These are phyloP conservation scores for Taphrina pruni DNA, from an alignment of 1,139 yeast genomes.

Conservation along the genomic window DNA sequence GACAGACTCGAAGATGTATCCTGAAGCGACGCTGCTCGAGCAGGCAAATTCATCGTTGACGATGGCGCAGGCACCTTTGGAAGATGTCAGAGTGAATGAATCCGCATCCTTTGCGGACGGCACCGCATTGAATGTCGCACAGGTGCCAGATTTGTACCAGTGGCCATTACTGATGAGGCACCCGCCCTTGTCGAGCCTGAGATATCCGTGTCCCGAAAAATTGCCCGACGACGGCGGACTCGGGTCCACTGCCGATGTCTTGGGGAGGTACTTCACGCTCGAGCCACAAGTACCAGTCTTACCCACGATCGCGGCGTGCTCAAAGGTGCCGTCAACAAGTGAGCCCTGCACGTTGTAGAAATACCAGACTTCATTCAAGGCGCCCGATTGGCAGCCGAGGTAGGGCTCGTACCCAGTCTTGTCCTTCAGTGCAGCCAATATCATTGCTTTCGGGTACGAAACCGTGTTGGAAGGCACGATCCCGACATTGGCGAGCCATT, in stretches of 20 bases:
- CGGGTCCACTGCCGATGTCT: conserved; percentile 50
- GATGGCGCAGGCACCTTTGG: conserved; percentile 10
- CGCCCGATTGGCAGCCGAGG: conserved; percentile 73
- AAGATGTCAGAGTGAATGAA: conserved; percentile 11
- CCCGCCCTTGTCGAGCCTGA: conserved; percentile 67
- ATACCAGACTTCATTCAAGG: conserved; percentile 88
- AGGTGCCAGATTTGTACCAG: conserved; percentile 83
- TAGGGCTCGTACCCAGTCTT: conserved; percentile 67
- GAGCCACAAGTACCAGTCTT: conserved; percentile 67
- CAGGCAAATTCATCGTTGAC: not conserved
- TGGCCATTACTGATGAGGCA: conserved; percentile 84
- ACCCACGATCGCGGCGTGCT: conserved; percentile 66
- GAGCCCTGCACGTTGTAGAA: conserved; percentile 74
- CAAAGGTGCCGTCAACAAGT: conserved; percentile 66
- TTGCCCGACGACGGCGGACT: conserved; percentile 42
- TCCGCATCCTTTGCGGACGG: not conserved
- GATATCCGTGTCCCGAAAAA: conserved; percentile 54
- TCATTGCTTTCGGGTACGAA: conserved; percentile 69
- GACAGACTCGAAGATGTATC: conserved; percentile 8
- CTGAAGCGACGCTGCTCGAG: not conserved
- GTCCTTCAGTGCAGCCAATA: conserved; percentile 65
- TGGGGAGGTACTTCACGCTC: conserved; percentile 73
- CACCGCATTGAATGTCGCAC: conserved; percentile 70
- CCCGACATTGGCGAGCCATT: conserved; percentile 70
- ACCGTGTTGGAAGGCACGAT: conserved; percentile 67